Base-by-base conservation (phyloP, 805 yeast genomes). In the Yarrowia sp. region DNA sequence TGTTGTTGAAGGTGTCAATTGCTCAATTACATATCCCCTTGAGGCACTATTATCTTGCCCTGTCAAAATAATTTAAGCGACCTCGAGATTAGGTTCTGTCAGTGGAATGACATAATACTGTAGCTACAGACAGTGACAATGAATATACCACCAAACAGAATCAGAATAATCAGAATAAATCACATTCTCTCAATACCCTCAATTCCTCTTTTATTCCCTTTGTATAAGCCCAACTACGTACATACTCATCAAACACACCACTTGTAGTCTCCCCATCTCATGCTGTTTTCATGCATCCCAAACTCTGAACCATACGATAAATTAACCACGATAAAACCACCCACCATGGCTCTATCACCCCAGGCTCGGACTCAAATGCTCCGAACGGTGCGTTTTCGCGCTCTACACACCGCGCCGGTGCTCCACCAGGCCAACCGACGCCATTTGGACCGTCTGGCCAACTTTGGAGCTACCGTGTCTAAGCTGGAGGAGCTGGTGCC, bases 371-470 rank as follows among this genome's bases (percentile, higher is more conserved):
- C 55, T 10, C 28, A 5, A n/a, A 18, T 33, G 41, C 55, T 48
- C 39, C 55, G 55, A 17, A 15, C 35, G 55, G 41, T 48, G 55
- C 55, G n/a, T 10, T 48, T 48, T 14, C 11, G 55, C 17, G 55
- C 55, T 31, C 22, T 48, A 14, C 55, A 48, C 55, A 48, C 41
- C 55, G 32, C 55, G 31, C 38, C 55, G 15, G 13, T 22, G 8
- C 31, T 35, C 3, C n/a, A 13, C 2, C 55, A 48, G 41, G 17
- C 39, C 32, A 48, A 35, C 43, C 17, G 58, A 31, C 47, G 61
- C 47, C 61, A 55, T 10, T 47, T 41, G 36, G 61, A 55, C 35
- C 61, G 64, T 3, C 51, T 58, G 64, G 64, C 64, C n/a, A 58
- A 58, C 43, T 58, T 58, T 44, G 64, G 64, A 35, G 39, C 64